A percentile compares a stretch with the other conserved stretches of the same genome.
phyloP scores from a whole-genome alignment of 2,329 filamentous ascomycete species.

The Aschersonia sp. region DNA sequence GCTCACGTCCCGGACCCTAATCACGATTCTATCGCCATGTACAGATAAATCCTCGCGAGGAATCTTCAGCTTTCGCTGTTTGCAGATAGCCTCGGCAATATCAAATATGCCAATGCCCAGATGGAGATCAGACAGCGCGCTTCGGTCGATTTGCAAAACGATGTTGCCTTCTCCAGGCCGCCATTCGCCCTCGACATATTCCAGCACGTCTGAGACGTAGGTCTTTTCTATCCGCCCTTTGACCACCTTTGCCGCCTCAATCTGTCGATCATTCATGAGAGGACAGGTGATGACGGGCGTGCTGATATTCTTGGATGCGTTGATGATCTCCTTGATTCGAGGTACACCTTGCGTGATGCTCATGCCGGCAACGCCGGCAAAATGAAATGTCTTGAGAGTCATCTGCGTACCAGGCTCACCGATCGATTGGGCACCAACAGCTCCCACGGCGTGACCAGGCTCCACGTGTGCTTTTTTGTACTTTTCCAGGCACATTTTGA shows the following conservation, averaged over 20 bases:
- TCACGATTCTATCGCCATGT: slow-evolving; percentile 48
- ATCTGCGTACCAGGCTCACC: slow-evolving; percentile 98
- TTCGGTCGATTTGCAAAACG: slow-evolving; percentile 66
- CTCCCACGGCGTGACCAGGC: slow-evolving; percentile 88
- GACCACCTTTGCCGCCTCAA: slow-evolving; percentile 74
- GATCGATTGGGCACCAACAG: slow-evolving; percentile 93
- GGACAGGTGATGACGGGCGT: slow-evolving; percentile 88
- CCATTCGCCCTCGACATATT: slow-evolving; percentile 80
- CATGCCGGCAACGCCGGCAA: slow-evolving; percentile 98
- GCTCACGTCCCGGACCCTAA: slow-evolving; percentile 50
- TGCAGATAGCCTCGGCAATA: slow-evolving; percentile 63
- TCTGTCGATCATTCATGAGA: slow-evolving; percentile 58
- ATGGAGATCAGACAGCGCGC: slow-evolving; percentile 65
- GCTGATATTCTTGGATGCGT: slow-evolving; percentile 84
- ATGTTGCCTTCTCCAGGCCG: slow-evolving; percentile 62
- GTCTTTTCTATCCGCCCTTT: slow-evolving; percentile 95
- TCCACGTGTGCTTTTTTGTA: slow-evolving; percentile 86
- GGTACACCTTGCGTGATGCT: slow-evolving; percentile 98
- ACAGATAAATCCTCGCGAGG: slow-evolving; percentile 50
- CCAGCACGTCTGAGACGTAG: slow-evolving; percentile 66
- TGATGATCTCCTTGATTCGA: slow-evolving; percentile 99
- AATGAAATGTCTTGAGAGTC: slow-evolving; percentile 99
- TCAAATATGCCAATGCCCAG: slow-evolving; percentile 62
- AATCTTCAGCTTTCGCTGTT: slow-evolving; percentile 72
- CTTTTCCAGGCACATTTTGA: slow-evolving; percentile 71